Conservation (phyloP, 208 protist genomes). For the Leishmania guyanensis region DNA sequence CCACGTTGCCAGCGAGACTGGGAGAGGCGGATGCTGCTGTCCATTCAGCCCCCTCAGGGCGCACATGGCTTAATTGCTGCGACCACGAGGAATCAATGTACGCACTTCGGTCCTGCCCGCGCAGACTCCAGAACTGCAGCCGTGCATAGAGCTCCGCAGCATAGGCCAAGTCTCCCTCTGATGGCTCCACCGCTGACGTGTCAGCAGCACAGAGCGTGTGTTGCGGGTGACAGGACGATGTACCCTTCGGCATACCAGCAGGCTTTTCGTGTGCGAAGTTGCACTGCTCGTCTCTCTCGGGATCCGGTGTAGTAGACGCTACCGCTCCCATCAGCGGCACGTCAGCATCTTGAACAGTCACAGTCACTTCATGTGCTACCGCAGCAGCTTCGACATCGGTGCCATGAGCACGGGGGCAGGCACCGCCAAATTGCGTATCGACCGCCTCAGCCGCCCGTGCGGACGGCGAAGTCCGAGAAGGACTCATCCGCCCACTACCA, state of each 20-base stretch:
- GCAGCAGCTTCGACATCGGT: not conserved
- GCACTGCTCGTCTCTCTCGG: not conserved
- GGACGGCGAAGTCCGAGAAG: not conserved
- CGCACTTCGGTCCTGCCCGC: conserved; percentile 51
- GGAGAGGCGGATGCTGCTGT: not conserved
- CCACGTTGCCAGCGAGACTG: too few species aligned
- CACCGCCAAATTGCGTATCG: not conserved
- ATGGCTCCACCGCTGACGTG: conserved; percentile 8
- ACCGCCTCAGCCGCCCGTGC: not conserved
- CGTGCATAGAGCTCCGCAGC: conserved; percentile 63
- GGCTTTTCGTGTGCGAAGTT: not conserved
- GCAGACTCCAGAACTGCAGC: conserved; percentile 72
- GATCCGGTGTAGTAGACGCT: not conserved
- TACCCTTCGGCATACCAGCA: not conserved
- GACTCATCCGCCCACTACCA: too few species aligned
- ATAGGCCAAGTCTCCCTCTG: conserved; percentile 62
- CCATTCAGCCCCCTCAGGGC: not conserved
- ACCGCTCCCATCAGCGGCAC: not conserved
- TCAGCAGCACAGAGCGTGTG: not conserved
- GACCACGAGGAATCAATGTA: conserved; percentile 37
- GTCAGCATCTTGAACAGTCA: not conserved
- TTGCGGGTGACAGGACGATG: not conserved
- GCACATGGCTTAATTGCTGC: not conserved
- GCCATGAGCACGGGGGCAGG: not conserved
- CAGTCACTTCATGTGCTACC: not conserved